Percentiles rank a stretch among this genome's conserved stretches.
These are phyloP conservation scores for Pharus latifolius DNA, from an alignment of 176 grass and related monocot genomes.

Conservation along the genomic window DNA sequence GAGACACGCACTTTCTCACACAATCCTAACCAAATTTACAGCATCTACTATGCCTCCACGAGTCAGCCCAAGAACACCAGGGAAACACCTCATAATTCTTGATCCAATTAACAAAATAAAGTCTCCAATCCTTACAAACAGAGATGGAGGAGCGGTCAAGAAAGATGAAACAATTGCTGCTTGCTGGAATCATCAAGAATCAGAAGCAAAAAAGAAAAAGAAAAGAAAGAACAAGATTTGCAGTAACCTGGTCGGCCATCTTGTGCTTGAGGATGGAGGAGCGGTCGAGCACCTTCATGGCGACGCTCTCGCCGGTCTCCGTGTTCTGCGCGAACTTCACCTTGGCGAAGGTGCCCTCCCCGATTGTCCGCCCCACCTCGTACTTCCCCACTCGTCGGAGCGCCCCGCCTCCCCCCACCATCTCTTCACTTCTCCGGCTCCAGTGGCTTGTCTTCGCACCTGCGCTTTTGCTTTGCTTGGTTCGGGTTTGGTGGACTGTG, in stretches of 20 bases:
- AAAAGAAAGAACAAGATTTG: background rate
- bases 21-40: background rate
- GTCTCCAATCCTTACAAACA: no score
- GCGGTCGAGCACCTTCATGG: constrained; percentile 99
- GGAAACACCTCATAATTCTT: background rate
- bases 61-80: background rate
- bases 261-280: constrained; percentile 96
- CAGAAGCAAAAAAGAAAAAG: background rate
- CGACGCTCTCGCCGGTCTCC: constrained; percentile 96
- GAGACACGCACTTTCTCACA: background rate
- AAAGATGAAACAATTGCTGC: no score
- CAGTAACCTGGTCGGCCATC: constrained; percentile 88
- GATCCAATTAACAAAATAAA: background rate
- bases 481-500: no score
- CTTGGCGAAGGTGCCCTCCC: constrained; percentile 95
- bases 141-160: no score
- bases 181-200: no score
- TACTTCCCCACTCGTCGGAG: constrained; percentile 90
- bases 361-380: constrained; percentile 97
- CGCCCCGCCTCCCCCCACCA: constrained; percentile 20
- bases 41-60: background rate
- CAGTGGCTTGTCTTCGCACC: no score
- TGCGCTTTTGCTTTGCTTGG: no score
- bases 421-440: background rate
- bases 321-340: constrained; percentile 99